Conservation (phyloP, 345 rosid species). For the Melaleuca alternifolia region DNA sequence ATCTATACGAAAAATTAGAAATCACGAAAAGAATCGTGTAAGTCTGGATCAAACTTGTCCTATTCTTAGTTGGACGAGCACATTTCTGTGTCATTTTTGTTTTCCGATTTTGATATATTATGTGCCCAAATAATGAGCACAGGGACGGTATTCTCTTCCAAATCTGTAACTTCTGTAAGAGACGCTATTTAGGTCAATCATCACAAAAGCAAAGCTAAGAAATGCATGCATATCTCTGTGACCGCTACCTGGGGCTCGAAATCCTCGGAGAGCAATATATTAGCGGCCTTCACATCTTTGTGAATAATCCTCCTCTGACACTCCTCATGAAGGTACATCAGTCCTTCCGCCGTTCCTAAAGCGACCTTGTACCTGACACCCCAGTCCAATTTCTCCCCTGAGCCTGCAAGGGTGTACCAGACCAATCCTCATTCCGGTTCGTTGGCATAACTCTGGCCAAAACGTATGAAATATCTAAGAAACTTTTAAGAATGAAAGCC, state of each 20-base stretch:
- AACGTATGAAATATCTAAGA: not conserved
- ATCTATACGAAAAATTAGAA: slow-evolving; percentile 26
- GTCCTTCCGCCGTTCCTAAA: slow-evolving; percentile 73
- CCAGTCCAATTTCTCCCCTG: slow-evolving; percentile 56
- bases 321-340: slow-evolving; percentile 74
- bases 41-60: not conserved
- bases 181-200: not conserved
- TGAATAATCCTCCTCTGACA: slow-evolving; percentile 93
- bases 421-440: not conserved
- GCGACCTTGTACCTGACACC: slow-evolving; percentile 60
- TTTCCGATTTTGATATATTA: not conserved
- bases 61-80: not conserved
- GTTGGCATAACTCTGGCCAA: not conserved
- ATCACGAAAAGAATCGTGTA: not conserved
- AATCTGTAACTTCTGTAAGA: not conserved
- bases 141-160: not conserved
- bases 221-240: not conserved
- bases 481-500: not conserved
- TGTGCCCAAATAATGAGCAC: not conserved
- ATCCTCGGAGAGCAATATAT: slow-evolving; percentile 74
- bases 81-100: not conserved
- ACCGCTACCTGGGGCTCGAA: slow-evolving; percentile 65
- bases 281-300: slow-evolving; percentile 88
- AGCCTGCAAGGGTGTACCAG: slow-evolving; percentile 19
- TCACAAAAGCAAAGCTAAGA: not conserved